Evolutionary conservation across 2,329 filamentous ascomycete genomes (phyloP).

Genomic region (Chaetomiaceae sp.): DNA sequence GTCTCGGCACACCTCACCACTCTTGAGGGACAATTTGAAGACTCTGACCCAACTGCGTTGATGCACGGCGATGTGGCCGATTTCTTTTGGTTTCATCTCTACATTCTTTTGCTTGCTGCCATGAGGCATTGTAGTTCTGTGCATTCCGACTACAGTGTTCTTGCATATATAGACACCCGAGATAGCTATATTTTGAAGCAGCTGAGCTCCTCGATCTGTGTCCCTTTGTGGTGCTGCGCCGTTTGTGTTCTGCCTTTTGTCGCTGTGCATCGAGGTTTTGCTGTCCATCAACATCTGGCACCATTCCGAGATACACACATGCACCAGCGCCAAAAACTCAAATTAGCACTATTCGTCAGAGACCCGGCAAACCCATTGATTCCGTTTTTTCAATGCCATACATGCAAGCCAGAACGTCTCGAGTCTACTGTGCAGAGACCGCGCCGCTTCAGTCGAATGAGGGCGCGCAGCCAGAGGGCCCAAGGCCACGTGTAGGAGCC

Average conservation of each 20-base stretch:
- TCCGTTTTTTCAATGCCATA: conserved; percentile 52
- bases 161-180: too few relatives aligned
- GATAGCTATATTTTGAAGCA: too few relatives aligned
- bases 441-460: conserved; percentile 16
- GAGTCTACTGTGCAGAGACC: conserved; percentile 23
- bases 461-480: conserved; percentile 6
- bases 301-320: too few relatives aligned
- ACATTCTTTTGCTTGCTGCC: conserved; percentile 10
- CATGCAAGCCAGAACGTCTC: conserved; percentile 40
- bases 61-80: conserved; percentile 25
- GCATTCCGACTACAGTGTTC: too few relatives aligned
- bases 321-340: not conserved
- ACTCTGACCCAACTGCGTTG: conserved; percentile 56
- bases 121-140: too few relatives aligned
- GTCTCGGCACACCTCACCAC: conserved; percentile 59
- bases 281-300: too few relatives aligned
- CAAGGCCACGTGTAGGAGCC: conserved; percentile 24
- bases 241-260: too few relatives aligned
- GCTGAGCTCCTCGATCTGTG: too few relatives aligned
- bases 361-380: conserved; percentile 38
- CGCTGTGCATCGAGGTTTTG: too few relatives aligned
- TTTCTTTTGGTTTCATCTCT: conserved; percentile 20
- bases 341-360: conserved; percentile 12
- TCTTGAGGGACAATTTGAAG: conserved; percentile 58
- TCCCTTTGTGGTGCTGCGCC: too few relatives aligned